Base-by-base conservation (phyloP, 306 rosid species). In the Cicer cuneatum region DNA sequence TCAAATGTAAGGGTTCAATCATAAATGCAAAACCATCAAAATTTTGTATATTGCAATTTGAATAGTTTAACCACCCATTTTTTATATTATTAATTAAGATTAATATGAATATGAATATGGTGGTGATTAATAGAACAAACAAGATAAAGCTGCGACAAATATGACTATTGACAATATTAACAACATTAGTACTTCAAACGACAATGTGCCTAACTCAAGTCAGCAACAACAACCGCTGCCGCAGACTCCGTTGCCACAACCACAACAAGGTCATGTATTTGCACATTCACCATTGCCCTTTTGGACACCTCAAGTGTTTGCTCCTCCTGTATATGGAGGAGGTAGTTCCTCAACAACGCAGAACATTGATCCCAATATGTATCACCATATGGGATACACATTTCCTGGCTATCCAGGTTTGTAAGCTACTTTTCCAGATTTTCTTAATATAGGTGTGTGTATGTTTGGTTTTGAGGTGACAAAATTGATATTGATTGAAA, bases 341-440 rank as follows among this genome's bases (percentile, higher is more conserved):
- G 87, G 74, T 69, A 37, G 83, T 83, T 72, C 83, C 39, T 66
- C 82, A 18, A 60, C 73, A 37, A 66, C 66, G 49, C 87, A 80
- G 56, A 64, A 72, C 19, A 72, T 11, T 40, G 66, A 69, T 83
- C 86, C 92, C 48, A 86, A 77, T 75, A 52, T 78, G 35, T 48
- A 60, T 84, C 82, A 80, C 73, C 83, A 51, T 56, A 60, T 66
- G 53, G 91, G 88, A 6, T 86, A 72, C 75, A 8, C 86, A 6
- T 75, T 73, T 78, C 83, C 87, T 6, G 76, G 84, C 8, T 81
- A 83, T 81, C 61, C 84, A 68, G 85, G 96, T 88, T 75, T 77
- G 48, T 58, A 9, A 41, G 58, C 66, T 52, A 76, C 63, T 62
- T 15, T 7, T 14, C 15, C 16, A 49, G 21, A 14, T 7, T 49